Evolutionary conservation across 768 basidiomycete species (phyloP).

Genomic region (Lyophyllum semitale): DNA sequence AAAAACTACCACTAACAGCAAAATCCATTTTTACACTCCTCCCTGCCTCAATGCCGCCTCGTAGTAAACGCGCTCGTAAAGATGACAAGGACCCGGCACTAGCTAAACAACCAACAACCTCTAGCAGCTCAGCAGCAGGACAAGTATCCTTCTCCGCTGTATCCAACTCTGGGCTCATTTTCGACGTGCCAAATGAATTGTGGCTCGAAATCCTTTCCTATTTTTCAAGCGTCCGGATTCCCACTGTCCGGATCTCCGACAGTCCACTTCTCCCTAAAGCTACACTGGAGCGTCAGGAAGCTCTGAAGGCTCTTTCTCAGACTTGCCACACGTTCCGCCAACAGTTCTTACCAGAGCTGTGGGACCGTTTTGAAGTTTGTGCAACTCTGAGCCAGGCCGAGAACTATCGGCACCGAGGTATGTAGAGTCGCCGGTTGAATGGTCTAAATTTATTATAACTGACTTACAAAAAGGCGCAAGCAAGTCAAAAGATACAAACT

Average conservation of each 20-base stretch:
- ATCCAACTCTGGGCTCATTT: conserved; percentile 7
- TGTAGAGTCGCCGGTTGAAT: neutral
- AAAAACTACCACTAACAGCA: too few species aligned
- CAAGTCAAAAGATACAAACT: neutral
- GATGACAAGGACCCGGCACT: neutral
- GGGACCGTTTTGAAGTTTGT: conserved; percentile 33
- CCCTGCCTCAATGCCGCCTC: conserved; percentile 1
- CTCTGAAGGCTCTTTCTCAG: conserved; percentile 34
- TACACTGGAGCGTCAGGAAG: conserved; percentile 27
- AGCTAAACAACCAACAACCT: neutral
- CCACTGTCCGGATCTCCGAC: conserved; percentile 12
- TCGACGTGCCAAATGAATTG: conserved; percentile 30
- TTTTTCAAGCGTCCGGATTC: conserved; percentile 21
- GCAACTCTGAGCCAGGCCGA: conserved; percentile 8
- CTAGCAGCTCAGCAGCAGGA: neutral
- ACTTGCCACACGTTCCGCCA: conserved; percentile 28
- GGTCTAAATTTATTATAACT: too few species aligned
- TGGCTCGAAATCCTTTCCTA: conserved; percentile 32
- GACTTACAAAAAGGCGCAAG: too few species aligned
- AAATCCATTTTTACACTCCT: too few species aligned
- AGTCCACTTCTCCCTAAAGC: conserved; percentile 16
- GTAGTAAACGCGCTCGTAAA: conserved; percentile 5
- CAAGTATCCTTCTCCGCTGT: neutral
- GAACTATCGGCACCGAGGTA: neutral
- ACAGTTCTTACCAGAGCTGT: conserved; percentile 29